Evolutionary conservation across 1,139 yeast species (phyloP), one percentile per base, ranked within the genome.

Genomic region (Hanseniaspora sp.): DNA sequence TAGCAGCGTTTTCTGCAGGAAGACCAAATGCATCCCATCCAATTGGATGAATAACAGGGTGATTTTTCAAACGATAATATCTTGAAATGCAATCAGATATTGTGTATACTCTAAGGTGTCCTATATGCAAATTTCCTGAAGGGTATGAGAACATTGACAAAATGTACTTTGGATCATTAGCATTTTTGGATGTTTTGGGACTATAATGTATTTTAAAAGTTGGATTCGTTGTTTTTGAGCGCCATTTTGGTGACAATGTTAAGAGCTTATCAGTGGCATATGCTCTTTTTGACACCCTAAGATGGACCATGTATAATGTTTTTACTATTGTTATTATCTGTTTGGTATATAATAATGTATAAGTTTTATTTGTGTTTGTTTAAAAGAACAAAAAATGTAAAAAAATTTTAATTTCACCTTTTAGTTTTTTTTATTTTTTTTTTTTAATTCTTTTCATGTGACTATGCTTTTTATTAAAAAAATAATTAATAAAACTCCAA

Each of bases 21-120:
- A 92, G 73, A 0, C 98, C 98, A 73, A 92, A 92, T 0, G 97
- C 95, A 72, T 92, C 98, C 96, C 97, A 92, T 0, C 98, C 98
- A 95, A 92, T 90, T 0, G 98, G 96, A 65, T 92, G 95, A 6
- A 90, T 74, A 17, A 90, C 96, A 45, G 81, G 71, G 59, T 75
- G 78, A 0, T 96, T 96, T 56, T 76, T 78, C 69, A 86, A 76
- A 59, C 94, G 72, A 61, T 86, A 78, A 67, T 78, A 92, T 59
- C 97, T 71, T 1, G 95, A 78, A 41, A 92, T 66, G 0, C 82
- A 84, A 66, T 92, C 98, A 62, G 92, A 82, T 44, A 92, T 87
- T 1, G 96, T 85, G 67, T 86, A 92, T 0, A 92, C 97, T 54
- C 98, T 72, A 39, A 88, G 73, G 68, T 92, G 98, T 0, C 98